A percentile compares a stretch with the other conserved stretches of the same genome.
Evolutionary conservation across 805 yeast species (phyloP).

Genomic region (Saturnispora kantuleensis): DNA sequence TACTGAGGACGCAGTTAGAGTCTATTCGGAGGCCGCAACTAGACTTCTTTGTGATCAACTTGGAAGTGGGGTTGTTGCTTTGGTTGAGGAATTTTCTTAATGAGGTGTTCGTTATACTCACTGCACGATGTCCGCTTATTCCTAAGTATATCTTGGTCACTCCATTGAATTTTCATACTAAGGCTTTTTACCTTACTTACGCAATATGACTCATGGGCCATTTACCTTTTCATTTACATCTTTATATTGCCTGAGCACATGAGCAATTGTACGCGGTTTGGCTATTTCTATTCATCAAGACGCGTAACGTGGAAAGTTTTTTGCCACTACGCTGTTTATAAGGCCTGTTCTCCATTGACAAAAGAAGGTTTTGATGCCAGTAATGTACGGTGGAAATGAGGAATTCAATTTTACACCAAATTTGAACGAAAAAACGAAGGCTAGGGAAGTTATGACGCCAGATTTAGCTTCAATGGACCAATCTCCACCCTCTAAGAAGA

Average conservation of each 20-base stretch:
- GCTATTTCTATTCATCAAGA: background rate
- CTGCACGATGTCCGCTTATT: no score
- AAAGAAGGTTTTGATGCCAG: no score
- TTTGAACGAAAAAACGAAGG: background rate
- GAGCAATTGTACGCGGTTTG: background rate
- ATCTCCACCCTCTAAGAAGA: slow-evolving; percentile 18
- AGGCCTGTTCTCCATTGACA: no score
- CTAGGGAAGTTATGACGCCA: background rate
- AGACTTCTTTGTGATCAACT: slow-evolving; percentile 38
- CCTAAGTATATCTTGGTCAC: no score
- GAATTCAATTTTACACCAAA: slow-evolving; percentile 2
- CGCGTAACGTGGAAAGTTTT: background rate
- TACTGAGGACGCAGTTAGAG: slow-evolving; percentile 94
- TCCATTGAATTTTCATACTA: background rate
- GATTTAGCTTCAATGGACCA: background rate
- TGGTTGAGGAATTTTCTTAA: background rate
- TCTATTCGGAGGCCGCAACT: slow-evolving; percentile 80
- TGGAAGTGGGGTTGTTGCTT: slow-evolving; percentile 26
- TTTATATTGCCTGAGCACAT: background rate
- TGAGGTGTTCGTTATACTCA: no score
- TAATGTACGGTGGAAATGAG: background rate
- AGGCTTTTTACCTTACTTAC: background rate
- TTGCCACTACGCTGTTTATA: no score
- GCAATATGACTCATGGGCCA: background rate
- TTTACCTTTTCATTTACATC: no score